Evolutionary conservation across 352 stramenopile genomes (phyloP).

Genomic region (Pythium diclinum): DNA sequence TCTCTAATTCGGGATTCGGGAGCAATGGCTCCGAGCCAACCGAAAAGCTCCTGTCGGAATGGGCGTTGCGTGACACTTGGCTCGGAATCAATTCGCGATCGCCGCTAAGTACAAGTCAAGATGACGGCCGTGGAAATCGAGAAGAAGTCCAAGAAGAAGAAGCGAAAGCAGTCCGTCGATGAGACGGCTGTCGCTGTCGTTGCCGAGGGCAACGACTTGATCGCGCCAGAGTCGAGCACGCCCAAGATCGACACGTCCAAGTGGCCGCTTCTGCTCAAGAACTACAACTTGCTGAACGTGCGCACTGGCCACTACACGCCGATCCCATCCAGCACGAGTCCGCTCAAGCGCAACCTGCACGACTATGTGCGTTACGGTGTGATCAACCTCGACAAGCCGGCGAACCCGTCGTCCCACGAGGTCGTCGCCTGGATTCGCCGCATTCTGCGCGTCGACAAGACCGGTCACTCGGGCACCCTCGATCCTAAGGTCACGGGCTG

Average conservation of each 20-base stretch:
- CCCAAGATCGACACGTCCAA: conserved; percentile 96
- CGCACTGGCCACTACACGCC: conserved; percentile 99
- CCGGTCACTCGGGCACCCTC: conserved; percentile 98
- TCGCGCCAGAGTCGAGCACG: conserved; percentile 71
- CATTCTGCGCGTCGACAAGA: conserved; percentile 99
- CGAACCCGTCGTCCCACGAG: conserved; percentile 99
- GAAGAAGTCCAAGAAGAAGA: conserved; percentile 89
- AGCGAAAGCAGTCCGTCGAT: conserved; percentile 71
- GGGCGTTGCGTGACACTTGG: conserved; percentile 6
- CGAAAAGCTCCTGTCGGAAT: conserved; percentile 16
- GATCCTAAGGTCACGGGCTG: conserved; percentile 99
- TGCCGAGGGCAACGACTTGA: conserved; percentile 58
- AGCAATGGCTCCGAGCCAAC: conserved; percentile 36
- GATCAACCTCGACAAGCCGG: conserved; percentile 99
- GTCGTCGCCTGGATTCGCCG: conserved; percentile 99
- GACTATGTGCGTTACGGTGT: conserved; percentile 98
- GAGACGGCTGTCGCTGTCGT: conserved; percentile 15
- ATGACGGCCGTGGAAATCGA: conserved; percentile 74
- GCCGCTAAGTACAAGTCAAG: conserved; percentile 9
- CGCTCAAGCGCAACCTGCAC: conserved; percentile 95
- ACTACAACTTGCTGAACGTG: conserved; percentile 99
- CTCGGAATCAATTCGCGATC: conserved; percentile 1
- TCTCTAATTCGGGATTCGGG: conserved; percentile 25
- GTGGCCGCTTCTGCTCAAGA: conserved; percentile 99
- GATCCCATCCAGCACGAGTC: conserved; percentile 95